Evolutionary conservation across 495 filamentous ascomycete genomes (phyloP).

Genomic region (Amniculicola lignicola): DNA sequence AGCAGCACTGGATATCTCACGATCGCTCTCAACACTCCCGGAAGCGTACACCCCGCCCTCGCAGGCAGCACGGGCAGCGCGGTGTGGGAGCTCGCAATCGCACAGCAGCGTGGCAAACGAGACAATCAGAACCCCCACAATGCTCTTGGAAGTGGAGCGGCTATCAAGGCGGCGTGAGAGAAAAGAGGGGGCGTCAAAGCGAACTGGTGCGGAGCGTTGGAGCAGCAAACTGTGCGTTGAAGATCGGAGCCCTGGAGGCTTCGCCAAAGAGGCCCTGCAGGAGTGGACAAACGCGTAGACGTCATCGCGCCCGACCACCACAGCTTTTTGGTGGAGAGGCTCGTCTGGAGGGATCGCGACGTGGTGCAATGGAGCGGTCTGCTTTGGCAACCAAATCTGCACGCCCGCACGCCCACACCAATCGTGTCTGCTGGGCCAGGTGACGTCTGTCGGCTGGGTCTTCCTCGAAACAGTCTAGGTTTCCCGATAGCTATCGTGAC

Average conservation of each 20-base stretch:
- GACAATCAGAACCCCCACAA: neutral
- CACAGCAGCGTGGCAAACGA: neutral
- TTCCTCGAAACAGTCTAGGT: conserved; percentile 19
- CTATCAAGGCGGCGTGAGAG: conserved; percentile 7
- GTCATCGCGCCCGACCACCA: conserved; percentile 13
- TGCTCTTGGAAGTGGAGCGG: conserved; percentile 16
- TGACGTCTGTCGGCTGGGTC: too few relatives aligned
- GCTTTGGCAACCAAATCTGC: too few relatives aligned
- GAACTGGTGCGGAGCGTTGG: neutral
- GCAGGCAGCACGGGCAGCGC: neutral
- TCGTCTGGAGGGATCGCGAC: neutral
- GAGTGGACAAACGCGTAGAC: too few relatives aligned
- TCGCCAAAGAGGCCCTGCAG: conserved; percentile 1
- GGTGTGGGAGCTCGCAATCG: neutral
- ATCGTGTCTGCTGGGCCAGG: neutral
- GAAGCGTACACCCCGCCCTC: too few relatives aligned
- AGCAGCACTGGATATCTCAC: too few relatives aligned
- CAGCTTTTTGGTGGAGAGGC: conserved; percentile 14
- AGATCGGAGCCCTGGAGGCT: neutral
- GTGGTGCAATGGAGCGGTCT: too few relatives aligned
- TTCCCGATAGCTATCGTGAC: conserved; percentile 28
- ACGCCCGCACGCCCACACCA: too few relatives aligned
- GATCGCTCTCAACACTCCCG: too few relatives aligned
- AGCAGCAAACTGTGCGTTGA: neutral
- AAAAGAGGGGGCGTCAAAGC: conserved; percentile 18